Conservation (phyloP, 164 flowering plant genomes). For the Warburgia ugandensis region DNA sequence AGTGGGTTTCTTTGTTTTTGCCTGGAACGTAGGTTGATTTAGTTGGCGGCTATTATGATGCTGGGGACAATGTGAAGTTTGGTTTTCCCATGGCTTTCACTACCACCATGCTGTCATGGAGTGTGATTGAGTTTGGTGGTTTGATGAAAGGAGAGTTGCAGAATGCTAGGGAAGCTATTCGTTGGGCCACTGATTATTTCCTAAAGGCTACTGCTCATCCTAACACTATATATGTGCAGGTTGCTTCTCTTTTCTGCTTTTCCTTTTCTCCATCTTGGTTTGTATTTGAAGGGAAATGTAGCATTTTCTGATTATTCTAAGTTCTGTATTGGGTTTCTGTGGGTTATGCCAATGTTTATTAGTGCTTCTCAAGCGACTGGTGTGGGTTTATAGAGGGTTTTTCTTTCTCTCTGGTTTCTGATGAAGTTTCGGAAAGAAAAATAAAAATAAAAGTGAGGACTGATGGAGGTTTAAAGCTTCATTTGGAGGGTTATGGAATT, state of each 20-base stretch:
- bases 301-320: too few species aligned
- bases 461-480: too few species aligned
- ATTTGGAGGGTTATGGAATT: too few species aligned
- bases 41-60: conserved; percentile 96
- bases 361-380: too few species aligned
- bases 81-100: conserved; percentile 98
- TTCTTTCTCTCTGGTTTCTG: too few species aligned
- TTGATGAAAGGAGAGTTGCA: conserved; percentile 71
- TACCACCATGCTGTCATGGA: conserved; percentile 94
- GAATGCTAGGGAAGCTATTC: conserved; percentile 64
- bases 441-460: too few species aligned
- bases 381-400: too few species aligned
- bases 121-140: conserved; percentile 90
- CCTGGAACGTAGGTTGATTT: conserved; percentile 80
- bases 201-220: conserved; percentile 88
- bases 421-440: too few species aligned
- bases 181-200: conserved; percentile 92
- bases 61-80: conserved; percentile 98
- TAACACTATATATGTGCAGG: conserved; percentile 67
- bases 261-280: background rate
- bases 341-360: too few species aligned
- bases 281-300: too few species aligned
- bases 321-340: too few species aligned
- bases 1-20: conserved; percentile 16
- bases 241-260: conserved; percentile 2